Percentiles rank a stretch among this genome's conserved stretches.
These are phyloP conservation scores for Phalaenopsis hybrid DNA, from an alignment of 116 monocot genomes.

Conservation along the genomic window DNA sequence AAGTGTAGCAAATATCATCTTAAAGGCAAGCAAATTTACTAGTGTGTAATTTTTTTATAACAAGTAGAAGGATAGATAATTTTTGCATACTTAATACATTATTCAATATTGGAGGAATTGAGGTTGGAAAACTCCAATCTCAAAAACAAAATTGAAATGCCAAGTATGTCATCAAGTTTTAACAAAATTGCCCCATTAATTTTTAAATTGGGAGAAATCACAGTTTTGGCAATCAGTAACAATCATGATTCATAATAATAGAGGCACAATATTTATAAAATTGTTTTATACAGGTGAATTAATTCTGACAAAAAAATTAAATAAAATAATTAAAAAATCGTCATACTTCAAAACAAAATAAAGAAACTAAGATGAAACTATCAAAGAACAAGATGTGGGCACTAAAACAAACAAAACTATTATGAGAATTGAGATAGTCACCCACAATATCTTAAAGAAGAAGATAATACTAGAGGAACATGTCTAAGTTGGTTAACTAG, in stretches of 20 bases:
- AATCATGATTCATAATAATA: no score
- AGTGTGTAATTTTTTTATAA: neutral
- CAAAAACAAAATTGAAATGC: neutral
- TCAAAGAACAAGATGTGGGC: neutral
- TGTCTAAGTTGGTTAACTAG: neutral
- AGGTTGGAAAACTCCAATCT: neutral
- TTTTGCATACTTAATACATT: neutral
- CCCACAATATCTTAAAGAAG: neutral
- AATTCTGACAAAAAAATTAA: no score
- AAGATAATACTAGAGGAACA: neutral
- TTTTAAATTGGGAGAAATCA: no score
- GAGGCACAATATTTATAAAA: no score
- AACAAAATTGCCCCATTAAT: neutral
- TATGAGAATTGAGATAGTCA: neutral
- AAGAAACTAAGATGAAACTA: neutral
- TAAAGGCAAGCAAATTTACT: neutral
- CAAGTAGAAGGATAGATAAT: neutral
- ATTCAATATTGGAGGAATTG: neutral
- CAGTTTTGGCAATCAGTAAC: no score
- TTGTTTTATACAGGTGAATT: no score
- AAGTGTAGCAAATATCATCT: neutral
- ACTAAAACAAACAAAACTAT: neutral
- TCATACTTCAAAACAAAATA: neutral
- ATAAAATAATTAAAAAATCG: neutral
- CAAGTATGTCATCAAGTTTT: neutral